Conservation (phyloP, 805 yeast species). For the Diddensiella transvaalensis region DNA sequence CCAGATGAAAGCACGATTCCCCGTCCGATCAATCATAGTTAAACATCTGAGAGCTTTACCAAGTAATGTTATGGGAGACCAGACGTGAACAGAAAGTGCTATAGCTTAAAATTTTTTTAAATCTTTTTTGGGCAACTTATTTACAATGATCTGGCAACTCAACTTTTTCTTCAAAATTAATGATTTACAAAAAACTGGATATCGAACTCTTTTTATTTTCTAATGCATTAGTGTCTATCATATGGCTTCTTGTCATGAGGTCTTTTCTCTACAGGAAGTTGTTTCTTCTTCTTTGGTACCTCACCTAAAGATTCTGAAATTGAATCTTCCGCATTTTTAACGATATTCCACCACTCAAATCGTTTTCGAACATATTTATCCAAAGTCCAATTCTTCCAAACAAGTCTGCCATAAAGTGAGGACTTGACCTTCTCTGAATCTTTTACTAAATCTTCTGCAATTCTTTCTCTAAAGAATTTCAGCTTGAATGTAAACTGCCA, state of each 20-base stretch:
- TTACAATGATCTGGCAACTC: no score
- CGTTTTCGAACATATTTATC: slow-evolving; percentile 71
- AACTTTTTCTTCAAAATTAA: no score
- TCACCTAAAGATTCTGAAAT: slow-evolving; percentile 18
- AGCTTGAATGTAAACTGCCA: slow-evolving; percentile 77
- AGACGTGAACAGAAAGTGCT: slow-evolving; percentile 56
- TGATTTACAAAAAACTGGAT: no score
- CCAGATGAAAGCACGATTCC: slow-evolving; percentile 59
- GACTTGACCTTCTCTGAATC: slow-evolving; percentile 71
- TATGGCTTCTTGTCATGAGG: background rate
- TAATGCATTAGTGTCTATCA: background rate
- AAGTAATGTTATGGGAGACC: slow-evolving; percentile 58
- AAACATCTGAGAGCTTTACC: slow-evolving; percentile 56
- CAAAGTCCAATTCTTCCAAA: slow-evolving; percentile 94
- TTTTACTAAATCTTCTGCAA: slow-evolving; percentile 61
- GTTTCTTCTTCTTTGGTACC: background rate
- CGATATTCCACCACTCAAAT: slow-evolving; percentile 70
- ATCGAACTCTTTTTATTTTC: no score
- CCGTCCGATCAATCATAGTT: slow-evolving; percentile 61
- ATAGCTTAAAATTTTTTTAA: slow-evolving; percentile 40
- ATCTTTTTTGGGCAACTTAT: background rate
- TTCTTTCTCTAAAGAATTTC: slow-evolving; percentile 80
- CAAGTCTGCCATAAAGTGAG: slow-evolving; percentile 81
- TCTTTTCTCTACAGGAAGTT: background rate
- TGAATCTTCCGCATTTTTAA: slow-evolving; percentile 33